Evolutionary conservation across 208 protist species (phyloP).

Genomic region (Leptomonas seymouri): DNA sequence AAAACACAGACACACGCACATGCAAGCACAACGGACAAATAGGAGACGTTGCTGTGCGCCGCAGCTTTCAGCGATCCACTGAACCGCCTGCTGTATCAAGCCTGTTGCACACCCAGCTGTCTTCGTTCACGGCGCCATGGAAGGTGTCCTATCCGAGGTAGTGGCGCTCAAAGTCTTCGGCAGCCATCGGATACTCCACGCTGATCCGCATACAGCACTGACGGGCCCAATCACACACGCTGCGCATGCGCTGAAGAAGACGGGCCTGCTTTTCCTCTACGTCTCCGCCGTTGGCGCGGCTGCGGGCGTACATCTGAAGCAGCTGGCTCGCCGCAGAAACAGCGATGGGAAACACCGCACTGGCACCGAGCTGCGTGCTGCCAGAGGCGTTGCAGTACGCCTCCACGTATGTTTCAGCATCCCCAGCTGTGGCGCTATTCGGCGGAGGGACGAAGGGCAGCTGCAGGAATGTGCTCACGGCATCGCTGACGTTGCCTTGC

Average conservation of each 20-base stretch:
- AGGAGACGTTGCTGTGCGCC: no score
- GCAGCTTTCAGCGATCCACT: no score
- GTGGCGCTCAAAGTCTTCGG: slow-evolving; percentile 43
- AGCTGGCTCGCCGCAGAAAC: slow-evolving; percentile 28
- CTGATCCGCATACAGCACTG: slow-evolving; percentile 49
- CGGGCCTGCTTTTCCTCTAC: slow-evolving; percentile 22
- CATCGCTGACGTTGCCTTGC: slow-evolving; percentile 43
- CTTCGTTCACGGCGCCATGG: background rate
- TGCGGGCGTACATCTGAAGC: slow-evolving; percentile 22
- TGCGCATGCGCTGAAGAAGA: slow-evolving; percentile 52
- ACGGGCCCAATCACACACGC: slow-evolving; percentile 57
- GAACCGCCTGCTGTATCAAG: no score
- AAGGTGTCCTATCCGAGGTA: slow-evolving; percentile 35
- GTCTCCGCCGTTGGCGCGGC: slow-evolving; percentile 26
- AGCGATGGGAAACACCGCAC: slow-evolving; percentile 42
- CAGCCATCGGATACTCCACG: slow-evolving; percentile 36
- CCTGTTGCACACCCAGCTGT: no score
- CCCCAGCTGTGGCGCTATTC: slow-evolving; percentile 24
- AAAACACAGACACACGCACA: no score
- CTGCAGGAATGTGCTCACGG: slow-evolving; percentile 46
- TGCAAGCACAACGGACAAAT: no score
- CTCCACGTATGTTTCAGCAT: slow-evolving; percentile 30
- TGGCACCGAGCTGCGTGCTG: slow-evolving; percentile 32
- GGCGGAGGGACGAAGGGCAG: slow-evolving; percentile 64
- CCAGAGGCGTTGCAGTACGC: slow-evolving; percentile 35